Conservation (phyloP, 495 filamentous ascomycete species). For the Bryoglossum gracile region DNA sequence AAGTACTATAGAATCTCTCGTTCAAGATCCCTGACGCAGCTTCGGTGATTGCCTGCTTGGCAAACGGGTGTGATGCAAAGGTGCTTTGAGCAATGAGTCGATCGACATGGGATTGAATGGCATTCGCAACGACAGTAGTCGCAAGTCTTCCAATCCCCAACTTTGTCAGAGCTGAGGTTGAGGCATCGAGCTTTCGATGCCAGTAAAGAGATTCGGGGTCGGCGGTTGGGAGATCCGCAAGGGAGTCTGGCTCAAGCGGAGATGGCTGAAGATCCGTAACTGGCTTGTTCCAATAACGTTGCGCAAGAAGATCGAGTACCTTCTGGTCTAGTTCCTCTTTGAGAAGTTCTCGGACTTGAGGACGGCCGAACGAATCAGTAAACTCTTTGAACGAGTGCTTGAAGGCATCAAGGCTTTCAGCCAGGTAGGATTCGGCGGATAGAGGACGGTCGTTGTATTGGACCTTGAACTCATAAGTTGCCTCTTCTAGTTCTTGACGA, state of each 20-base stretch:
- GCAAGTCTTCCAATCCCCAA: constrained; percentile 88
- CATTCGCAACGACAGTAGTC: constrained; percentile 79
- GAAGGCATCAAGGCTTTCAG: constrained; percentile 89
- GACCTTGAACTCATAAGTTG: constrained; percentile 98
- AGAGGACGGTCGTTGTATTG: constrained; percentile 97
- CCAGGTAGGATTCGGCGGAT: constrained; percentile 91
- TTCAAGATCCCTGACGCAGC: constrained; percentile 82
- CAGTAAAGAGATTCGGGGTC: constrained; percentile 80
- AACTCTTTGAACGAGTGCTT: constrained; percentile 97
- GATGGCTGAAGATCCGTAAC: constrained; percentile 62
- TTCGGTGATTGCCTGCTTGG: constrained; percentile 82
- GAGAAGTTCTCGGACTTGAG: constrained; percentile 79
- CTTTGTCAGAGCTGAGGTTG: constrained; percentile 82
- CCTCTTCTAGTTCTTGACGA: constrained; percentile 90
- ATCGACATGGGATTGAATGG: constrained; percentile 82
- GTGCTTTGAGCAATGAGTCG: constrained; percentile 67
- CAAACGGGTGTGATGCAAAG: constrained; percentile 85
- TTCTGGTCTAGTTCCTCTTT: constrained; percentile 92
- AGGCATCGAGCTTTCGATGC: constrained; percentile 91
- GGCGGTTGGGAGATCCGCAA: constrained; percentile 72
- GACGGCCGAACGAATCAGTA: constrained; percentile 78
- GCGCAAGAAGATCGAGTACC: constrained; percentile 90
- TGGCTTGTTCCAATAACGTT: constrained; percentile 97
- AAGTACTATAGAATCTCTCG: constrained; percentile 91
- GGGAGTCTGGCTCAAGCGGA: constrained; percentile 58